Evolutionary conservation across 2,329 filamentous ascomycete species (phyloP), one percentile per base, ranked within the genome.

Genomic region (Colletotrichum sp.): DNA sequence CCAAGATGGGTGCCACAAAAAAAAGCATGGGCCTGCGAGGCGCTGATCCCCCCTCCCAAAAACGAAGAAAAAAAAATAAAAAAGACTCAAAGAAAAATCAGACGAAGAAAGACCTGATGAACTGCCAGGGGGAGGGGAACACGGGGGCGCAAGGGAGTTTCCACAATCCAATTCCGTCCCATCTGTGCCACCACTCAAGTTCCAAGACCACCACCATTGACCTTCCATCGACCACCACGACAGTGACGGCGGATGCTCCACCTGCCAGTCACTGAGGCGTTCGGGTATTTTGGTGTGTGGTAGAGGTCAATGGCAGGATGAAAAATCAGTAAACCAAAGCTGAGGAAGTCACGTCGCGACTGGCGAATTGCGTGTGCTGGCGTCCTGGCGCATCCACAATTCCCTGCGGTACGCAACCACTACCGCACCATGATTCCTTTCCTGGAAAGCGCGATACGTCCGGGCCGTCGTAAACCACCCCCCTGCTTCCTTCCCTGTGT

Each of bases 381-480:
- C 44, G 49, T 24, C 34, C 34, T 65, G 63, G 16, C 64, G 64
- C 44, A 49, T 67, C 64, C 39, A 55, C 34, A 44, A 39, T 13
- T 44, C 39, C n/a, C 16, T 28, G 16, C n/a, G 10, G 44, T 52
- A 44, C 44, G 44, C 44, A 52, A 44, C 34, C 62, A 67, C 62
- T 62, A 62, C 69, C 69, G 55, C 72, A 72, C 63, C 55, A 69
- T 62, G 44, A 21, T 70, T 63, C 71, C 71, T 49, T 77, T 71
- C 71, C 60, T 34, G 63, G 63, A 75, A 77, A 71, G 72, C 62
- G 72, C 72, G 66, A 77, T 57, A 63, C 72, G 15, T 67, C 71
- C 67, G 66, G 75, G 62, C 71, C 63, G 71, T 72, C 70, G 30
- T 64, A 15, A 59, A 21, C 59, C 1, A 32, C 32, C 74, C 66